Percentiles rank a stretch among this genome's conserved stretches.
These are phyloP conservation scores for Gymnopus androsaceus DNA, from an alignment of 1,284 basidiomycete species.

Conservation along the genomic window DNA sequence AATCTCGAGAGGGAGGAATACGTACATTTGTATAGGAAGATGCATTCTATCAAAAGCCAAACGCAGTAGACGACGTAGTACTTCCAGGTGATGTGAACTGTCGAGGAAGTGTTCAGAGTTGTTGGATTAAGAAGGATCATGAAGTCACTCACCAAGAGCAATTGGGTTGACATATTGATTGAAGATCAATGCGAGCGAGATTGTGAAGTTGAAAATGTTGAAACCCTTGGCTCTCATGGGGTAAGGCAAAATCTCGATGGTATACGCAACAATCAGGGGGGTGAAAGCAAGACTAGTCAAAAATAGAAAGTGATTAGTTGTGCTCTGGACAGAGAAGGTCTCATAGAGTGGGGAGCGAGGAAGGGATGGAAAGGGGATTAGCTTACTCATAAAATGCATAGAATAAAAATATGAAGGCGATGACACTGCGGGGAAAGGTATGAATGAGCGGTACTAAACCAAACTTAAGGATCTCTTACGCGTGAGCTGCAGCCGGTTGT, in stretches of 20 bases:
- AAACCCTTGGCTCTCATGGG: slow-evolving; percentile 77
- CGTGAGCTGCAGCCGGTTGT: slow-evolving; percentile 51
- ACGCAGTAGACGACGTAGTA: slow-evolving; percentile 70
- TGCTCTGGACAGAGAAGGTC: slow-evolving; percentile 26
- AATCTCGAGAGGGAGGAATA: slow-evolving; percentile 4
- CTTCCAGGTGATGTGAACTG: slow-evolving; percentile 61
- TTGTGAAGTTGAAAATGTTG: slow-evolving; percentile 68
- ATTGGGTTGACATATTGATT: slow-evolving; percentile 84
- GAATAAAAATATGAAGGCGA: slow-evolving; percentile 79
- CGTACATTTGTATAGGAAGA: slow-evolving; percentile 63
- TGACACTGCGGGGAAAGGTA: no score
- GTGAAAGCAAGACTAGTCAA: slow-evolving; percentile 63
- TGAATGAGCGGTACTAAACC: no score
- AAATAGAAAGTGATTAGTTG: background rate
- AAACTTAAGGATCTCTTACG: no score
- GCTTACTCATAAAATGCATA: slow-evolving; percentile 65
- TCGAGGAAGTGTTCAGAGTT: slow-evolving; percentile 23
- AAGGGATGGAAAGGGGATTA: no score
- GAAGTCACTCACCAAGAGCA: slow-evolving; percentile 40
- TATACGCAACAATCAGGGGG: slow-evolving; percentile 75
- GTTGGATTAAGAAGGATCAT: background rate
- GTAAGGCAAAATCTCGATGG: slow-evolving; percentile 75
- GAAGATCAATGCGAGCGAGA: slow-evolving; percentile 70
- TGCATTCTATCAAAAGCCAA: slow-evolving; percentile 65
- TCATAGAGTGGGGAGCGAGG: no score